Evolutionary conservation across 176 grass and related monocot genomes (phyloP), one percentile per base, ranked within the genome.

Genomic region (Miscanthus lutarioriparius): DNA sequence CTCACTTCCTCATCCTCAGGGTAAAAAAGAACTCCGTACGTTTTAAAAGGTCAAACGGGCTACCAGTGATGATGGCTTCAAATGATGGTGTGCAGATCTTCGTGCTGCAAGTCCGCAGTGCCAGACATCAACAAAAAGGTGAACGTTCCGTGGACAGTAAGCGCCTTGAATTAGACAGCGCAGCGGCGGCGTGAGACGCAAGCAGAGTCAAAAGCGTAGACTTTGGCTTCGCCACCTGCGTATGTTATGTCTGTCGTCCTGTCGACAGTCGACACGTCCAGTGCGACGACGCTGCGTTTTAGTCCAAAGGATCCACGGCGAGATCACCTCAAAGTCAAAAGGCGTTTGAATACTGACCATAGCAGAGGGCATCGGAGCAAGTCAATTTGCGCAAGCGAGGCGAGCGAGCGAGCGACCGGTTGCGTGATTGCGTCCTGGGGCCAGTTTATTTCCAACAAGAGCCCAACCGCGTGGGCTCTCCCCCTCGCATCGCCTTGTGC

Each of bases 301-400:
- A 64, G 27, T 68, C 20, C 63, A 53, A 37, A 53, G 41, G 44
- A 47, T 66, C 63, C 41, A 33, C 30, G 45, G 45, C 44, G 22
- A 8, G 37, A 67, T 49, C 78, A 22, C 20, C 15, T 13, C 19
- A 54, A 70, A 70, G 79, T 70, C 79, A 38, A 70, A 70, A 76
- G 39, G 5, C 1, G 30, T 53, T 30, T 53, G 63, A 56, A 49
- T 48, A n/a, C 19, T 54, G 1, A 22, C 17, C 19, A 8, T 22
- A 56, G 9, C 19, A 22, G 0, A 2, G 1, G n/a, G 2, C n/a
- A 4, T 11, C 1, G 10, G 38, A 38, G 82, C 59, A 27, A 8
- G 71, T 28, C 40, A 23, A n/a, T 71, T 28, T 25, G 67, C n/a
- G 17, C 47, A 25, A 37, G 40, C 64, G 26, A 54, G 6, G 17